Percentiles rank a stretch among this genome's conserved stretches.
These are phyloP conservation scores for Dactylella cylindrospora DNA, from an alignment of 2,329 filamentous ascomycete genomes.

Conservation along the genomic window DNA sequence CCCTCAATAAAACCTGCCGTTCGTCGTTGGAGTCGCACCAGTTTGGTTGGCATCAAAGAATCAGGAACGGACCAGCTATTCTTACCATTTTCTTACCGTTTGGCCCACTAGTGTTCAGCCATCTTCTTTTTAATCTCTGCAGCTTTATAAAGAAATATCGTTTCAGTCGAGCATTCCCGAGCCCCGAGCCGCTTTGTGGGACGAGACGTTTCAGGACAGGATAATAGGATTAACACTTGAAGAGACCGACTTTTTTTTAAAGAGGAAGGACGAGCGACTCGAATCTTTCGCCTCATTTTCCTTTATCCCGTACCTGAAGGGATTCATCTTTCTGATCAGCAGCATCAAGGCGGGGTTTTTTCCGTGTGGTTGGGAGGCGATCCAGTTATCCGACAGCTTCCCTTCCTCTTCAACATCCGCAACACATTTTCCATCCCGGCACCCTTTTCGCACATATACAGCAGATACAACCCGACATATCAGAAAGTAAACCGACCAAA, in stretches of 20 bases:
- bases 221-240: constrained; percentile 7
- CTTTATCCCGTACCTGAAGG: constrained; percentile 3
- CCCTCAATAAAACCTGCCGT: no score
- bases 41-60: constrained; percentile 36
- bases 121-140: constrained; percentile 36
- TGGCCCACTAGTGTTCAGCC: constrained; percentile 39
- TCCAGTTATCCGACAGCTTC: neutral
- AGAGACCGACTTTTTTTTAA: constrained; percentile 9
- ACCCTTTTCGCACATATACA: no score
- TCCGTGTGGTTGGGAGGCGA: neutral
- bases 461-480: no score
- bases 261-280: constrained; percentile 17
- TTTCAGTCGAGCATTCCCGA: constrained; percentile 45
- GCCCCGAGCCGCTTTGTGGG: constrained; percentile 43
- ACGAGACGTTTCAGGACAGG: constrained; percentile 39
- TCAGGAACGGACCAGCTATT: no score
- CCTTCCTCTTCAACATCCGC: neutral
- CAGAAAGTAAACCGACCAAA: neutral
- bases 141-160: constrained; percentile 39
- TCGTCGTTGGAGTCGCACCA: constrained; percentile 41
- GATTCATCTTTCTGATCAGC: constrained; percentile 2
- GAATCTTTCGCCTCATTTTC: constrained; percentile 3
- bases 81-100: no score
- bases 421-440: constrained; percentile 37
- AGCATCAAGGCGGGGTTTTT: constrained; percentile 21